Percentiles rank a stretch among this genome's conserved stretches.
Conservation (phyloP, 352 stramenopile species). For the Pythium vanterpoolii region DNA sequence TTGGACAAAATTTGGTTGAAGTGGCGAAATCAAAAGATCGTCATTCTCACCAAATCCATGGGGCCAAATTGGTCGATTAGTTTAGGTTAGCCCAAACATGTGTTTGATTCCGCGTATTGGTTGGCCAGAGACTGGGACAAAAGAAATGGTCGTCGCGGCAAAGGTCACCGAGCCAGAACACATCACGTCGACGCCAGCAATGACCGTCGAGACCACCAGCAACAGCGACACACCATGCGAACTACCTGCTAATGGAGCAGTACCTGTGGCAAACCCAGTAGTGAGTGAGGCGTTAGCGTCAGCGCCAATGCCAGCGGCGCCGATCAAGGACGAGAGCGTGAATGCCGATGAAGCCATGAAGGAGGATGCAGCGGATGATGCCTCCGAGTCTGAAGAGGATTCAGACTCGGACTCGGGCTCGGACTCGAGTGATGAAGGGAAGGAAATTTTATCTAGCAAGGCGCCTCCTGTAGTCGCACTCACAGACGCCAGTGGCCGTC, state of each 20-base stretch:
- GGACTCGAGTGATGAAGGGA: conserved; percentile 4
- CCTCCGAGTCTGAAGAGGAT: conserved; percentile 3
- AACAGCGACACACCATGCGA: background rate
- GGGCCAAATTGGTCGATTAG: background rate
- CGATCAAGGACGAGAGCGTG: background rate
- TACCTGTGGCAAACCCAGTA: background rate
- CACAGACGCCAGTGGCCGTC: conserved; percentile 9
- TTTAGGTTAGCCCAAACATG: background rate
- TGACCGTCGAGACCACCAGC: conserved; percentile 2
- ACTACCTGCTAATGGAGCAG: background rate
- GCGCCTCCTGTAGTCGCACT: background rate
- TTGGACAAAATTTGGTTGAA: background rate
- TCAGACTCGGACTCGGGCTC: background rate
- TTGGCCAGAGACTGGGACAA: background rate
- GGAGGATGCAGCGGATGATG: background rate
- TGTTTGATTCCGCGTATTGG: background rate
- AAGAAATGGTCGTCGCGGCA: background rate
- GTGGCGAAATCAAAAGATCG: background rate
- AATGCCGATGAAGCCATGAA: conserved; percentile 7
- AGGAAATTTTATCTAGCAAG: background rate
- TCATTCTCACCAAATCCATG: background rate
- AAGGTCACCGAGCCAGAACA: conserved; percentile 1
- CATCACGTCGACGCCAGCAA: background rate
- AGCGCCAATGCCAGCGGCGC: background rate
- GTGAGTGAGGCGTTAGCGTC: background rate